Evolutionary conservation across 192 early-diverging fungal species (phyloP).

Genomic region (Linnemannia elongata): DNA sequence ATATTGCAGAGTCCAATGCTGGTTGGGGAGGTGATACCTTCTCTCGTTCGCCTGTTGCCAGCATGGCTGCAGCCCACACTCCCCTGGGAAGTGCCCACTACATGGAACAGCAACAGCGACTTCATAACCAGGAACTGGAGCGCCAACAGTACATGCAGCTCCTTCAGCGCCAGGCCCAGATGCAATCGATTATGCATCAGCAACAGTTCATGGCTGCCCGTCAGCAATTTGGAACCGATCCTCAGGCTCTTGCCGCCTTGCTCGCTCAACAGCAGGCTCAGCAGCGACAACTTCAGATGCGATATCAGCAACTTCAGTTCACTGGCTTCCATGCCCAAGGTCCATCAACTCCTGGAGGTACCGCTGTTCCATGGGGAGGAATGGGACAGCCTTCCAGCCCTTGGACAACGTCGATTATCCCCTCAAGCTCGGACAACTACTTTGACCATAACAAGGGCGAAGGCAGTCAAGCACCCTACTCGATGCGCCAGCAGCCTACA

Average conservation of each 20-base stretch:
- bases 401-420: conserved; percentile 51
- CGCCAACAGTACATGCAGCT: conserved; percentile 53
- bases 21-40: conserved; percentile 48
- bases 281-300: conserved; percentile 51
- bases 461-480: conserved; percentile 22
- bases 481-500: conserved; percentile 44
- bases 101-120: conserved; percentile 44
- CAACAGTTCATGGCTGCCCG: conserved; percentile 56
- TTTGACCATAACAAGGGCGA: conserved; percentile 40
- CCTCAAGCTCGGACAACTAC: conserved; percentile 44
- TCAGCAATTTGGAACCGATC: conserved; percentile 51
- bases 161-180: conserved; percentile 45
- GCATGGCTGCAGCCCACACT: conserved; percentile 34
- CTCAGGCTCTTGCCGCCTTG: conserved; percentile 39
- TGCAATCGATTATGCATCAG: conserved; percentile 55
- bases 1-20: conserved; percentile 4
- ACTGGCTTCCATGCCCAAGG: conserved; percentile 28
- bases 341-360: conserved; percentile 39
- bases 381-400: conserved; percentile 49
- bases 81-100: conserved; percentile 37
- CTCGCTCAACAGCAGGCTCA: conserved; percentile 47
- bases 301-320: conserved; percentile 46
- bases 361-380: conserved; percentile 47
- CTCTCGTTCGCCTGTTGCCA: conserved; percentile 23
- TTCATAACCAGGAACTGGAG: conserved; percentile 57